Base-by-base conservation (phyloP, 1,284 basidiomycete species). In the Trichosporon coremiiforme region DNA sequence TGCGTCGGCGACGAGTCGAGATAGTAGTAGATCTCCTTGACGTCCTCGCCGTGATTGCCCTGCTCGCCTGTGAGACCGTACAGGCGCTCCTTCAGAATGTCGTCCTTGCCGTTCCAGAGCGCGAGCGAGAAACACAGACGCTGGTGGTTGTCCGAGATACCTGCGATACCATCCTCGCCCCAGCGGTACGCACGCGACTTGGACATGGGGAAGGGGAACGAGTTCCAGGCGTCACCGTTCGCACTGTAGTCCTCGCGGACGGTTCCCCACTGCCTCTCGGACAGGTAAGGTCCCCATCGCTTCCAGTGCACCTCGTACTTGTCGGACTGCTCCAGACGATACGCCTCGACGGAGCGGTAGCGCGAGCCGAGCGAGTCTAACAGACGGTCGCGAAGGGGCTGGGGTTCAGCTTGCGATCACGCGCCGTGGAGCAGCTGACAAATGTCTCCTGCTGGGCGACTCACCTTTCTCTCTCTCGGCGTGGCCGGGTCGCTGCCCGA, bases 21-120 rank as follows among this genome's bases (percentile, higher is more conserved):
- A 84, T 99, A 98, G 82, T 95, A 99, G 84, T 98, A 98, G 35
- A 98, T 86, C 81, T 99, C 96, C 85, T 98, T 98, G 85, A 95
- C 94, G 81, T 99, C 96, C 84, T 99, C 96, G 74, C 96, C 96
- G 84, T 99, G 96, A 83, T 99, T 99, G 55, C 95, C 86, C 85
- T 99, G 91, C 81, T 95, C 93, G 22, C 95, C 94, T 62, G 95
- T 97, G 67, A 97, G 90, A 75, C 87, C 96, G 79, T 95, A 99
- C 71, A 98, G 86, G 66, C 96, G 90, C 83, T 99, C 96, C 84
- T 99, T 99, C 75, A 99, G 87, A 80, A 98, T 98, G 57, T 90
- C 89, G 84, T 99, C 96, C 79, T 93, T 85, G 68, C 90, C 95
- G 83, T 99, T 99, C 96, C 96, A 99, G 33, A 99, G 87, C 2